Conservation (phyloP, 1,284 basidiomycete species). For the Chalciporus sp. region DNA sequence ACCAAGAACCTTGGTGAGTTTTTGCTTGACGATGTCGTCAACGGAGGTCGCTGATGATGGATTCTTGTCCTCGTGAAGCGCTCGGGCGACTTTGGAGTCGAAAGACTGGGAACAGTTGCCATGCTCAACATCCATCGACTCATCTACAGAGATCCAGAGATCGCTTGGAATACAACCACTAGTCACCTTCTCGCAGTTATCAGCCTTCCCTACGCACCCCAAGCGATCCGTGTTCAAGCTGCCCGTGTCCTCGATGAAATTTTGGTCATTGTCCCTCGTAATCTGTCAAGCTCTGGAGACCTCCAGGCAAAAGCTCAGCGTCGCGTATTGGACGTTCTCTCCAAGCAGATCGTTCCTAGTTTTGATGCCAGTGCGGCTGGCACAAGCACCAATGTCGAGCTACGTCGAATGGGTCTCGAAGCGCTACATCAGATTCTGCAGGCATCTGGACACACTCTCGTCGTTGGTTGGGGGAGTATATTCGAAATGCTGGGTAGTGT, state of each 20-base stretch:
- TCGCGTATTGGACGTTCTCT: constrained; percentile 81
- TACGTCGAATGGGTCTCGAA: constrained; percentile 86
- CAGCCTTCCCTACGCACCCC: constrained; percentile 65
- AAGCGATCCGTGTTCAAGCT: constrained; percentile 86
- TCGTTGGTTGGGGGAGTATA: constrained; percentile 91
- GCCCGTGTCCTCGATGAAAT: constrained; percentile 85
- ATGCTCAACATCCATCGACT: constrained; percentile 85
- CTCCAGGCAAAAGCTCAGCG: constrained; percentile 74
- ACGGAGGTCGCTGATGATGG: not conserved
- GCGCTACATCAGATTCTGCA: constrained; percentile 90
- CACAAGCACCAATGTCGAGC: constrained; percentile 65
- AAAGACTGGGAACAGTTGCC: constrained; percentile 79
- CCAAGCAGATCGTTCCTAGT: constrained; percentile 72
- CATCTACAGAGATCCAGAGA: constrained; percentile 72
- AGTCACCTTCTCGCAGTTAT: constrained; percentile 78
- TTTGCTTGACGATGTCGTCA: not conserved
- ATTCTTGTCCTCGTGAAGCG: constrained; percentile 45
- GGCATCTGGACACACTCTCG: constrained; percentile 86
- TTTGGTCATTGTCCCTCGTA: constrained; percentile 70
- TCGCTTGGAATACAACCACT: constrained; percentile 87
- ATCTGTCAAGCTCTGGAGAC: constrained; percentile 61
- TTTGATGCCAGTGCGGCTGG: constrained; percentile 41
- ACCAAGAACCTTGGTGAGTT: constrained; percentile 70
- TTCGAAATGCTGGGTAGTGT: constrained; percentile 89
- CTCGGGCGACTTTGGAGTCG: constrained; percentile 84